Conservation (phyloP, 495 filamentous ascomycete genomes). For the Sphaerosporella brunnea region DNA sequence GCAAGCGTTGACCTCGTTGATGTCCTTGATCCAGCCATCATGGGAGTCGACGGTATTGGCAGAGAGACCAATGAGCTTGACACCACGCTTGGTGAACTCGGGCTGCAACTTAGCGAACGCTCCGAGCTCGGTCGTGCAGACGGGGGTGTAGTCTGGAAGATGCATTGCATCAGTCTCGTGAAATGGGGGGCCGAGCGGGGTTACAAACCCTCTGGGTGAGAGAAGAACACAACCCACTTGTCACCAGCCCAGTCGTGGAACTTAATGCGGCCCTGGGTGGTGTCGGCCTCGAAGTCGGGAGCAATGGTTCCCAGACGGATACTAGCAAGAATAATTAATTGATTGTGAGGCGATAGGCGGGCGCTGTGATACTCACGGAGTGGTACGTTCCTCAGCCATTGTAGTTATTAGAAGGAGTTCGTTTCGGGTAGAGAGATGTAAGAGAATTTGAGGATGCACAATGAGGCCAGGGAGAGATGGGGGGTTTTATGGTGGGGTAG, state of each 20-base stretch:
- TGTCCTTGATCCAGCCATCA: constrained; percentile 45
- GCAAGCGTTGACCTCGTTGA: constrained; percentile 42
- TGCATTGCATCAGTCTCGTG: neutral
- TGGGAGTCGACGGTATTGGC: constrained; percentile 45
- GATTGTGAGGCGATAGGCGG: neutral
- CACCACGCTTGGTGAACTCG: constrained; percentile 43
- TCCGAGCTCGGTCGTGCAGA: constrained; percentile 65
- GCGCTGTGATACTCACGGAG: constrained; percentile 11
- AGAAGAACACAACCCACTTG: constrained; percentile 92
- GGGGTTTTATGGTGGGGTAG: constrained; percentile 1
- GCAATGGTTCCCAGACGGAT: constrained; percentile 80
- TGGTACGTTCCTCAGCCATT: constrained; percentile 18
- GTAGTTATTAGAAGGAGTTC: neutral
- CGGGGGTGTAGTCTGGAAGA: constrained; percentile 56
- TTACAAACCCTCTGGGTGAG: constrained; percentile 56
- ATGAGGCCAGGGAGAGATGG: neutral
- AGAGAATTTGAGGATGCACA: neutral
- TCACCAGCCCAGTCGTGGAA: constrained; percentile 95
- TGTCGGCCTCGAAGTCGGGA: constrained; percentile 86
- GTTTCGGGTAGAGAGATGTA: neutral
- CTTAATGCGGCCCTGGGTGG: constrained; percentile 78
- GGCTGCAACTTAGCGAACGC: constrained; percentile 46
- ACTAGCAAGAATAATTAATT: constrained; percentile 3
- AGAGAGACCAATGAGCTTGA: constrained; percentile 50
- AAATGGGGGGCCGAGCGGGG: constrained; percentile 25